phyloP scores from a whole-genome alignment of 2,329 filamentous ascomycete species.

The Leptographium procerum region DNA sequence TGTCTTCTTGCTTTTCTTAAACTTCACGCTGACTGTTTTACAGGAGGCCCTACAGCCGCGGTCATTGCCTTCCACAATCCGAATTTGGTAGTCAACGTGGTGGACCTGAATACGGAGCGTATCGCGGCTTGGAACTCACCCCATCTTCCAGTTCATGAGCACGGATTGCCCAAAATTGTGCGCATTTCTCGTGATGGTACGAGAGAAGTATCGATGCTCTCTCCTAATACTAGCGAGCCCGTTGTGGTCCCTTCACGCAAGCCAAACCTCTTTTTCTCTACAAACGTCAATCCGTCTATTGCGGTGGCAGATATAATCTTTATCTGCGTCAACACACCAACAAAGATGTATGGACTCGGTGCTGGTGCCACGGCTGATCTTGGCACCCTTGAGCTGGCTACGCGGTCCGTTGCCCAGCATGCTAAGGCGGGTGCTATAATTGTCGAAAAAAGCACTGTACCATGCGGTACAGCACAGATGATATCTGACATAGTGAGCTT shows the following conservation, averaged over 20 bases:
- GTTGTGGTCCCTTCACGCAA: neutral
- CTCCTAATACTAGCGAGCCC: neutral
- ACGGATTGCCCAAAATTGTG: neutral
- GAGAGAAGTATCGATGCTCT: neutral
- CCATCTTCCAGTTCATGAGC: conserved; percentile 2
- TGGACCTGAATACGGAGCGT: conserved; percentile 1
- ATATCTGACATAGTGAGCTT: conserved; percentile 1
- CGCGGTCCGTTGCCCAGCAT: neutral
- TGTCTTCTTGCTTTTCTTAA: neutral
- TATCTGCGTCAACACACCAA: conserved; percentile 5
- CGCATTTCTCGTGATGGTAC: conserved; percentile 3
- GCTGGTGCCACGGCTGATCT: conserved; percentile 3
- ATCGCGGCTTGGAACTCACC: conserved; percentile 4
- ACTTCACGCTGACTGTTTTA: neutral
- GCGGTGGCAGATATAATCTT: conserved; percentile 3
- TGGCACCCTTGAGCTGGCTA: conserved; percentile 1
- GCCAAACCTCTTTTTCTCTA: conserved; percentile 3
- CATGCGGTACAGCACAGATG: conserved; percentile 3
- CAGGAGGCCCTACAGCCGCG: conserved; percentile 3
- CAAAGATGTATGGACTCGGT: conserved; percentile 3
- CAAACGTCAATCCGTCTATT: neutral
- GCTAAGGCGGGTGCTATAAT: conserved; percentile 3
- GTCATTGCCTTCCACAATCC: conserved; percentile 4
- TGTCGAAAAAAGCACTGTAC: conserved; percentile 5
- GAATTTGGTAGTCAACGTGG: neutral